Conservation (phyloP, 2,329 filamentous ascomycete species). For the Penicillium sp. region DNA sequence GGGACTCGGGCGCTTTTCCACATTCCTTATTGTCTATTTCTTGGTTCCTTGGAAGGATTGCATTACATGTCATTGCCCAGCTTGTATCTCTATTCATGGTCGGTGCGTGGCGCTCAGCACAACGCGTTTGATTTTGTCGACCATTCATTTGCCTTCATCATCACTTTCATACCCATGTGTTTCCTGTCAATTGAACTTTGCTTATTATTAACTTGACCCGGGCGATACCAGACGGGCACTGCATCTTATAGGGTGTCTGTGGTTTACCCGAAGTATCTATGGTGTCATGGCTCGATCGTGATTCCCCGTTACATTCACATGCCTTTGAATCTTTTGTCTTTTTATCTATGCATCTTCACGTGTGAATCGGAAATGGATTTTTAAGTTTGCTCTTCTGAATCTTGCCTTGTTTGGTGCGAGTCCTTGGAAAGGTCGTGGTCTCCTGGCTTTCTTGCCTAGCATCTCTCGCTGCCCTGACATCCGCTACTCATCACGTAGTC, state of each 20-base stretch:
- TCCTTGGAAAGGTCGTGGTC: conserved; percentile 6
- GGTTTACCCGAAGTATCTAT: conserved; percentile 19
- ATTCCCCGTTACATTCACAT: conserved; percentile 27
- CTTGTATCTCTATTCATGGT: conserved; percentile 26
- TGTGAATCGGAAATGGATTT: conserved; percentile 24
- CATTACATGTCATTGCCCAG: conserved; percentile 28
- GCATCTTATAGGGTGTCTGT: conserved; percentile 2
- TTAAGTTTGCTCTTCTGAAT: conserved; percentile 10
- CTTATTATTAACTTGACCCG: conserved; percentile 11
- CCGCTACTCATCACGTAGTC: no score
- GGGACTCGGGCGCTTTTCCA: conserved; percentile 28
- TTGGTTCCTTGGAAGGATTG: conserved; percentile 28
- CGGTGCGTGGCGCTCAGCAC: conserved; percentile 19
- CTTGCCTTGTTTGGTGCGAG: conserved; percentile 9
- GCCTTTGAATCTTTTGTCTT: conserved; percentile 17
- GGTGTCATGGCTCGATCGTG: conserved; percentile 27
- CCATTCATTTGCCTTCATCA: conserved; percentile 22
- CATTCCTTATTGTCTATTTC: conserved; percentile 20
- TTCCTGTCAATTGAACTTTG: conserved; percentile 10
- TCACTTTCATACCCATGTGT: conserved; percentile 32
- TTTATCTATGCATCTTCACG: conserved; percentile 24
- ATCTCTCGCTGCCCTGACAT: no score
- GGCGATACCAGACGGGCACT: conserved; percentile 1
- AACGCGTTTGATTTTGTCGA: conserved; percentile 18
- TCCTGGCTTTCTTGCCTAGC: conserved; percentile 12